Evolutionary conservation across 1,284 basidiomycete genomes (phyloP), one percentile per base, ranked within the genome.

Genomic region (Cerioporus squamosus): DNA sequence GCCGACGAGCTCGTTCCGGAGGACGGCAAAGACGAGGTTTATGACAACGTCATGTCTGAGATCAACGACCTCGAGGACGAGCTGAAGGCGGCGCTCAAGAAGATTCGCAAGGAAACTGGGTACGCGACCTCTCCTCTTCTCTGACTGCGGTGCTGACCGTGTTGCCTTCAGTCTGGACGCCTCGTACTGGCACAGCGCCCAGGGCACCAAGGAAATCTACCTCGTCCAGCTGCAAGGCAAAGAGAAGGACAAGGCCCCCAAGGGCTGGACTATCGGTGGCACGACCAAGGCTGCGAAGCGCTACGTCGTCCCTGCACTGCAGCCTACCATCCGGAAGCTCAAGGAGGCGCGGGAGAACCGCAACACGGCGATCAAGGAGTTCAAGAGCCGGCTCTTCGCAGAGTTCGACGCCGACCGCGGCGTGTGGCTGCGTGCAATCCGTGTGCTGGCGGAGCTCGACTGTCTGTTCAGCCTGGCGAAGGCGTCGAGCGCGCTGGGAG

Each of bases 381-480:
- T 97, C 78, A 93, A 89, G 72, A 81, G 80, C 61, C 83, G 87
- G n/a, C 77, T 97, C 2, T 93, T 87, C 67, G 83, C 79, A 12
- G 93, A 95, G 75, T 98, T 98, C 70, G 94, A 96, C 70, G 79
- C 84, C 7, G 94, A 97, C 67, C 85, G 94, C 36, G 79, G 83
- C 17, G 76, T 88, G 17, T 95, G 92, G 94, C 77, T 93, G 59
- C 86, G 88, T 23, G 85, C 88, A 17, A 81, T 95, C 57, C 84
- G 91, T 60, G 86, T 93, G 45, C 79, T 94, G 65, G 85, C 95
- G 51, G 88, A 98, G 76, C 79, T 99, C 23, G 97, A 99, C 74
- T 99, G 97, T 73, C 78, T 99, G 31, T 86, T 97, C 69, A 95
- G 94, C 66, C 79, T 99, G 49, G 92, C 97, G 7, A 96, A 95